phyloP scores from a whole-genome alignment of 2,329 filamentous ascomycete genomes.

The Periconia macrospinosa region DNA sequence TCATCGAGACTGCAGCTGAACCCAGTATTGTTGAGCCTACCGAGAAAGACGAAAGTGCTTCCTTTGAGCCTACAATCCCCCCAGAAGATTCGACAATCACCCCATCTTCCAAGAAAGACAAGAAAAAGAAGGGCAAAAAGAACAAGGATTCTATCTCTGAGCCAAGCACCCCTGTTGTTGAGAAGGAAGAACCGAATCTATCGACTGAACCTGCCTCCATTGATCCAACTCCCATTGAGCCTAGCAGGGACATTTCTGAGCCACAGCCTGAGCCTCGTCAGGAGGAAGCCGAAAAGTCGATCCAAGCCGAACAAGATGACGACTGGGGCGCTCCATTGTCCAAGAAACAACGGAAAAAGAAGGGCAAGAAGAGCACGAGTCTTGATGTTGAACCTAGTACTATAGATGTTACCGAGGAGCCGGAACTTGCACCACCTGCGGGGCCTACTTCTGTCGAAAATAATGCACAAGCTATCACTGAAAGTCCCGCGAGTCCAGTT shows the following conservation, averaged over 20 bases:
- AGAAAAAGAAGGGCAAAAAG: slow-evolving; percentile 24
- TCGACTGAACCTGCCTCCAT: background rate
- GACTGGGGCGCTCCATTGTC: slow-evolving; percentile 6
- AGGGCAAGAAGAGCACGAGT: slow-evolving; percentile 20
- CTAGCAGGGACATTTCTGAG: background rate
- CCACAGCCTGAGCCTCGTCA: background rate
- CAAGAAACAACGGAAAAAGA: slow-evolving; percentile 28
- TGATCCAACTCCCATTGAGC: background rate
- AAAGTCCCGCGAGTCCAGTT: no score
- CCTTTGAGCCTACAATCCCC: background rate
- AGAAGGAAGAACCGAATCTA: slow-evolving; percentile 1
- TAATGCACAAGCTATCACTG: no score
- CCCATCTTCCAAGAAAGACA: slow-evolving; percentile 3
- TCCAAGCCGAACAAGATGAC: slow-evolving; percentile 6
- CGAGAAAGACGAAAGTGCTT: background rate
- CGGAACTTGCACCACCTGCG: no score
- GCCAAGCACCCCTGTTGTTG: slow-evolving; percentile 14
- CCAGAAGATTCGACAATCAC: background rate
- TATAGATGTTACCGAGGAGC: slow-evolving; percentile 1
- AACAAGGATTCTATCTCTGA: slow-evolving; percentile 6
- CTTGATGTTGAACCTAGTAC: slow-evolving; percentile 9
- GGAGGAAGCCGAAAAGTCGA: background rate
- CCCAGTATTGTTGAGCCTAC: background rate
- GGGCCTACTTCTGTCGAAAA: no score
- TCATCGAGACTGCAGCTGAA: background rate